These are phyloP conservation scores for Combretum micranthum DNA, from an alignment of 345 rosid genomes.

Conservation along the genomic window DNA sequence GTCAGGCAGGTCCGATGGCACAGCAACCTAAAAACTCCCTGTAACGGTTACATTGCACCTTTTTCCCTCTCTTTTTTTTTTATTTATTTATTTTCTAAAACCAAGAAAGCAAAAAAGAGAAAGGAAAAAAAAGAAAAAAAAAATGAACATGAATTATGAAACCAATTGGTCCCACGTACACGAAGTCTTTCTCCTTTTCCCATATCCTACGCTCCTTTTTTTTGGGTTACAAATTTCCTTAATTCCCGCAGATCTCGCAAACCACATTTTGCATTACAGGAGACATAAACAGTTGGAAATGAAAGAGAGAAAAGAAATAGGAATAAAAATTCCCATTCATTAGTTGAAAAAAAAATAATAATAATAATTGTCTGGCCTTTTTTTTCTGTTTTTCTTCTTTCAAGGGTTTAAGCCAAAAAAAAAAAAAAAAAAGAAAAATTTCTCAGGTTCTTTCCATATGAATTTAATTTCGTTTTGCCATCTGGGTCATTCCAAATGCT, in stretches of 20 bases:
- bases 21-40: too few species aligned
- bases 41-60: constrained; percentile 15
- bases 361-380: too few species aligned
- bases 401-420: neutral
- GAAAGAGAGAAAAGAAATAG: neutral
- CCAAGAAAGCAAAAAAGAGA: neutral
- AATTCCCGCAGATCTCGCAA: constrained; percentile 13
- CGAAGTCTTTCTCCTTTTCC: neutral
- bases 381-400: too few species aligned
- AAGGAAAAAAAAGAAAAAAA: too few species aligned
- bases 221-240: neutral
- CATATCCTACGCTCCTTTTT: neutral
- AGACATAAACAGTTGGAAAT: neutral
- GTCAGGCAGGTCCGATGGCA: too few species aligned
- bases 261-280: neutral
- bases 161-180: constrained; percentile 4
- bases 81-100: neutral
- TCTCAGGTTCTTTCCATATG: neutral
- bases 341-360: too few species aligned
- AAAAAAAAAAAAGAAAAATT: neutral
- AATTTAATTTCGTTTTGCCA: too few species aligned
- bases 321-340: too few species aligned
- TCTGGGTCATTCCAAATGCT: too few species aligned
- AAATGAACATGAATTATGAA: neutral
- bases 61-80: constrained; percentile 4